Evolutionary conservation across 2,329 filamentous ascomycete genomes (phyloP), one percentile per base, ranked within the genome.

Genomic region (Cytospora chrysosperma): DNA sequence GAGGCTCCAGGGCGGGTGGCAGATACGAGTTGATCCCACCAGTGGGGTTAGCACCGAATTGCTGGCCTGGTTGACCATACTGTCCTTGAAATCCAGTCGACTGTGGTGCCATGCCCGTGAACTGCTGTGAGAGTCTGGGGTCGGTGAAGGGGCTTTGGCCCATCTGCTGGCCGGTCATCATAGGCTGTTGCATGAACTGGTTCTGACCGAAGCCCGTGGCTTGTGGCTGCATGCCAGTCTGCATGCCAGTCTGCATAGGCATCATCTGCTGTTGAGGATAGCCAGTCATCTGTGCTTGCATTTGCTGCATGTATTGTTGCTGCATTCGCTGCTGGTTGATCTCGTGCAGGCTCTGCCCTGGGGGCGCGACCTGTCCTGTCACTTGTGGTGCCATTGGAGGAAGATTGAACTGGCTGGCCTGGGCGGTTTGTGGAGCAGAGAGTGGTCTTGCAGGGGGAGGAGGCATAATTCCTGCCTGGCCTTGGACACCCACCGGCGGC

Each of bases 401-500:
- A 21, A 89, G 85, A 9, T 85, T 84, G 74, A 96, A 95, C 5
- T 82, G 83, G 74, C 84, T 93, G 53, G 87, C 87, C 72, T 90
- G 89, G 56, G 86, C 89, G 60, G 92, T 90, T 73, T 92, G 90
- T 28, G 95, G 94, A 47, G 95, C 94, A 49, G 94, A 97, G 15
- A 95, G 82, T 9, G 95, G 90, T 65, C 95, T 85, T 59, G 88
- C 85, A 13, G 93, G 92, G 28, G 86, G 92, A 9, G 93, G 92
- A 56, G 89, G 85, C 66, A 93, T 85, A 43, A 96, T 80, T 21
- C 86, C 85, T 47, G 85, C 79, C 69, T 85, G 81, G 51, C 80
- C 82, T 63, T 85, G 83, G 66, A 83, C 79, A 52, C 79, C 79
- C 65, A 89, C 87, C 55, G 92, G 90, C 43, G 89, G 84, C 64